A percentile compares a stretch with the other conserved stretches of the same genome.
Evolutionary conservation across 2,329 filamentous ascomycete genomes (phyloP).

Genomic region (Tolypocladium ophioglossoides): DNA sequence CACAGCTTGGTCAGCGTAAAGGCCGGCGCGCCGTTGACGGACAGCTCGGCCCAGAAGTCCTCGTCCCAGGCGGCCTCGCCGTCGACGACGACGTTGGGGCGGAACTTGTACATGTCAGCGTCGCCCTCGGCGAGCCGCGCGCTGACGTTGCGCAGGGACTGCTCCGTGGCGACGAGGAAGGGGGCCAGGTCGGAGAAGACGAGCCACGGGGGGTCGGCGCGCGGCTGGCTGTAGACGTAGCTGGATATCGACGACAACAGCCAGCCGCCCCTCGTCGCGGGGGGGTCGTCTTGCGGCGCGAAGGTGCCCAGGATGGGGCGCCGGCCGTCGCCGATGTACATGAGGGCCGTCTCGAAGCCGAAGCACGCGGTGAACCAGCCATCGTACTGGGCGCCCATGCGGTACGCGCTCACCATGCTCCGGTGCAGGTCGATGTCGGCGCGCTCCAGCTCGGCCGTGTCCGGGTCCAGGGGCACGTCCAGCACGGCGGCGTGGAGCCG

Average conservation of each 20-base stretch:
- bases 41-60: conserved; percentile 60
- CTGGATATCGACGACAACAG: conserved; percentile 22
- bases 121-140: conserved; percentile 37
- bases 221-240: conserved; percentile 13
- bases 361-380: conserved; percentile 59
- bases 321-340: conserved; percentile 53
- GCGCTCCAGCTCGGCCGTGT: conserved; percentile 30
- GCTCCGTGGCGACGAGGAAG: conserved; percentile 59
- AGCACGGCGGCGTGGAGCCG: conserved; percentile 29
- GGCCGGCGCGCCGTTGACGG: conserved; percentile 24
- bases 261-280: conserved; percentile 21
- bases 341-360: conserved; percentile 48
- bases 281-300: conserved; percentile 20
- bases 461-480: conserved; percentile 46
- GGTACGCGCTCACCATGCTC: conserved; percentile 47
- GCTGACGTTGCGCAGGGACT: conserved; percentile 59
- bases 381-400: conserved; percentile 51
- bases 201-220: conserved; percentile 36
- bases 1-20: conserved; percentile 60
- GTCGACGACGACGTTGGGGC: conserved; percentile 61
- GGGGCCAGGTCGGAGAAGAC: conserved; percentile 68
- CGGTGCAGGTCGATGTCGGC: conserved; percentile 48
- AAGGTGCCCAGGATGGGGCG: conserved; percentile 52
- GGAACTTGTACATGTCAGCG: conserved; percentile 58
- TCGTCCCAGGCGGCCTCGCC: conserved; percentile 54